Base-by-base conservation (phyloP, 768 basidiomycete species). In the Rhodotorula sphaerocarpa region DNA sequence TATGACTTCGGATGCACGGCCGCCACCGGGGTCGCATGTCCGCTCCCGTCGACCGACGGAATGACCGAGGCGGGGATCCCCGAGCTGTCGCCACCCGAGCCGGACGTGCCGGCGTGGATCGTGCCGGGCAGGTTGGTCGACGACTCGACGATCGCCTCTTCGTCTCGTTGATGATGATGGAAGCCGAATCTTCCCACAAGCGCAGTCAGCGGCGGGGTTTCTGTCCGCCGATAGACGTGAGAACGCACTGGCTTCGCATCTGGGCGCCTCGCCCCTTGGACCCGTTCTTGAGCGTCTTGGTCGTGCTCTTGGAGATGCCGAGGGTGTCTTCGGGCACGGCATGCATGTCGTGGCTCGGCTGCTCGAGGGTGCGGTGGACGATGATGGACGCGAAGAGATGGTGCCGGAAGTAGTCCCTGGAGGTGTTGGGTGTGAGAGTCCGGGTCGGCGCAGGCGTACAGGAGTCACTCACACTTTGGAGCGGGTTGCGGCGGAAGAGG, bases 351-450 rank as follows among this genome's bases (percentile, higher is more conserved):
- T 30, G 5, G 27, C 9, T 7, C 15, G 39, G 44, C 30, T 45
- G 50, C 15, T 61, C 56, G 33, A 57, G 61, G 44, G 56, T 63
- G 50, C 82, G 78, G 70, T 88, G 86, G 64, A 81, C 81, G 28
- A 88, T 78, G 39, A 86, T 75, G 25, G 83, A 81, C 42, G 87
- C 75, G 76, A 87, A 88, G 27, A 88, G 79, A 70, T 87, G 86
- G 61, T 81, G 79, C 21, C 74, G 65, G 75, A 84, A 88, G 71
- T 86, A 87, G 71, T 87, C 85, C n/a, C n/a, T n/a, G n/a, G n/a
- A n/a, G n/a, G n/a, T n/a, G n/a, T n/a, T n/a, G n/a, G n/a, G n/a
- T n/a, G n/a, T n/a, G n/a, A n/a, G n/a, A n/a, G n/a, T n/a, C n/a
- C n/a, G n/a, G n/a, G n/a, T n/a, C n/a, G n/a, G n/a, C n/a, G n/a